Percentiles rank a stretch among this genome's conserved stretches.
These are phyloP conservation scores for Alternaria rosae DNA, from an alignment of 2,329 filamentous ascomycete genomes.

Conservation along the genomic window DNA sequence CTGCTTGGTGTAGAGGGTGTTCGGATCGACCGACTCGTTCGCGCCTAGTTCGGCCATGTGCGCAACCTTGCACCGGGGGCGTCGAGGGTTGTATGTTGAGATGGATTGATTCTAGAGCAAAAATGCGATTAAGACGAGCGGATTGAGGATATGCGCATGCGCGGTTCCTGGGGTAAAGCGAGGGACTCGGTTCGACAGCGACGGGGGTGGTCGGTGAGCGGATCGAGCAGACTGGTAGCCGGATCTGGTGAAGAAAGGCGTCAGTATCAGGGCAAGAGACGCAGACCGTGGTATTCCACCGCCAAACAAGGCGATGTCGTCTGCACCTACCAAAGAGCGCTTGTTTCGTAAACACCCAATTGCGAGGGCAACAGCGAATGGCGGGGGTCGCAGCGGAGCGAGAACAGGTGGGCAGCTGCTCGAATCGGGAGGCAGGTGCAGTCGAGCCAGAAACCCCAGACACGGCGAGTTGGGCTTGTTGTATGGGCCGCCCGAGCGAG, in stretches of 20 bases:
- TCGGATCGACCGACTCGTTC: constrained; percentile 75
- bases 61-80: background rate
- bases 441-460: background rate
- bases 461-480: background rate
- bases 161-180: constrained; percentile 5
- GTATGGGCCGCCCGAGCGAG: background rate
- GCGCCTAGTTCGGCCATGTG: constrained; percentile 32
- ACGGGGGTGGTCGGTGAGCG: constrained; percentile 7
- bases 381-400: constrained; percentile 6
- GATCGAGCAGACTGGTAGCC: constrained; percentile 1
- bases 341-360: constrained; percentile 30
- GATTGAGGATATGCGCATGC: background rate
- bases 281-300: background rate
- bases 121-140: background rate
- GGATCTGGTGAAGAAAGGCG: background rate
- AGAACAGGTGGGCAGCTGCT: background rate
- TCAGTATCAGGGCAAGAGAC: background rate
- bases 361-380: constrained; percentile 26
- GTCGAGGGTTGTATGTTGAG: background rate
- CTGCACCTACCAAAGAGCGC: constrained; percentile 10
- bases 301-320: background rate
- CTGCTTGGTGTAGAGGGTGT: constrained; percentile 86
- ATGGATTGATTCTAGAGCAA: background rate
- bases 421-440: background rate
- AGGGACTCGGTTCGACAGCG: constrained; percentile 5